These are phyloP conservation scores for Cladosporium sp. DNA, from an alignment of 2,329 filamentous ascomycete species.

Conservation along the genomic window DNA sequence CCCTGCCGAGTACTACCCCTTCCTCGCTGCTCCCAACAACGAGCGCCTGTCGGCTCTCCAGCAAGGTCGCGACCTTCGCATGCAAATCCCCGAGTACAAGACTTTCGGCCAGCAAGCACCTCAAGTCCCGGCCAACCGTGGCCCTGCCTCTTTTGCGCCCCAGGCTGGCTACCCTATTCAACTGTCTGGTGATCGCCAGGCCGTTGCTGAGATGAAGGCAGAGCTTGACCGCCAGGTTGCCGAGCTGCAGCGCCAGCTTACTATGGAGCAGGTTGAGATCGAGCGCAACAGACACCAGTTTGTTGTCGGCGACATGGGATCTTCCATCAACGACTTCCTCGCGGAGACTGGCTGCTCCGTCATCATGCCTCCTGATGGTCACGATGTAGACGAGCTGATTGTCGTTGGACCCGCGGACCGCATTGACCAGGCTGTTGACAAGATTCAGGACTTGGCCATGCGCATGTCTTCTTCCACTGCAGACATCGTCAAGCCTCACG, in stretches of 20 bases:
- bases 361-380: constrained; percentile 68
- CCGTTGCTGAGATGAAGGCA: constrained; percentile 72
- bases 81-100: constrained; percentile 78
- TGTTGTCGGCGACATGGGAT: constrained; percentile 79
- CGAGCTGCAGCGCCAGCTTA: constrained; percentile 69
- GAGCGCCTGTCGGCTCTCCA: constrained; percentile 63
- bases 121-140: constrained; percentile 55
- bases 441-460: constrained; percentile 81
- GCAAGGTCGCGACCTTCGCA: constrained; percentile 66
- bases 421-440: constrained; percentile 71
- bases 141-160: constrained; percentile 65
- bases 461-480: constrained; percentile 80
- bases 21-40: constrained; percentile 79
- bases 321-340: constrained; percentile 80
- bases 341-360: constrained; percentile 86
- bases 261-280: constrained; percentile 73
- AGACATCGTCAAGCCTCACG: constrained; percentile 76
- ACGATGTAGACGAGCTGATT: constrained; percentile 77
- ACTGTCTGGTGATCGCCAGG: constrained; percentile 77
- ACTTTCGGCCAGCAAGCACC: constrained; percentile 65
- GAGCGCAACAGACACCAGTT: constrained; percentile 89
- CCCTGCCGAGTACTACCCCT: constrained; percentile 90
- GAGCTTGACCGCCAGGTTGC: constrained; percentile 75
- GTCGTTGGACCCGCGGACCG: constrained; percentile 74
- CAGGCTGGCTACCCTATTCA: constrained; percentile 73